phyloP scores from a whole-genome alignment of 306 rosid genomes.

The Castanea crenata region DNA sequence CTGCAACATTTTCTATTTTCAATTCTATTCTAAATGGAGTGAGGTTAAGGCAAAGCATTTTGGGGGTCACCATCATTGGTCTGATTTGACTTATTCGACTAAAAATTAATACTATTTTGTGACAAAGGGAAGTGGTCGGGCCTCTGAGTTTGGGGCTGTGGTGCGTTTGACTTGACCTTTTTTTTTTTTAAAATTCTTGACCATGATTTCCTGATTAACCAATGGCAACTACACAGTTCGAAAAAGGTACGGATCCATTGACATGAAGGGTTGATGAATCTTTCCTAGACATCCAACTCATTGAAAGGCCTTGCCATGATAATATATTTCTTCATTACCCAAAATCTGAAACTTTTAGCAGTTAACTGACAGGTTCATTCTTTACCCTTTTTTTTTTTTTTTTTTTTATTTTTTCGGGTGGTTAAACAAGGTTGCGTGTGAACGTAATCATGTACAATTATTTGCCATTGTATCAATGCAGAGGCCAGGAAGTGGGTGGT shows the following conservation, averaged over 20 bases:
- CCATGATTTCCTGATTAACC: not conserved
- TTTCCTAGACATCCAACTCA: slow-evolving; percentile 32
- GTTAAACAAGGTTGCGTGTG: slow-evolving; percentile 68
- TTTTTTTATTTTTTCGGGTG: not conserved
- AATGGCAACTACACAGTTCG: not conserved
- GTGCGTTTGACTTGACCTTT: too few relatives aligned
- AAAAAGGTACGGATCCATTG: not conserved
- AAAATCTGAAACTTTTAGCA: slow-evolving; percentile 71
- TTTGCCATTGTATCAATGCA: slow-evolving; percentile 84
- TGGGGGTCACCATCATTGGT: too few relatives aligned
- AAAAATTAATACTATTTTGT: too few relatives aligned
- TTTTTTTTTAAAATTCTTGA: too few relatives aligned
- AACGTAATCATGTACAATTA: slow-evolving; percentile 68
- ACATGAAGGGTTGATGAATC: not conserved
- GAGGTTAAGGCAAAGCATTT: too few relatives aligned
- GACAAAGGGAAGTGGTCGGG: too few relatives aligned
- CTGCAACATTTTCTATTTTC: too few relatives aligned
- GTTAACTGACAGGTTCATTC: slow-evolving; percentile 43
- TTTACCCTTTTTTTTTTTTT: too few relatives aligned
- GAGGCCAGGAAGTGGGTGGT: slow-evolving; percentile 96
- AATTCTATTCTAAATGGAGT: too few relatives aligned
- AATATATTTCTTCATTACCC: slow-evolving; percentile 53
- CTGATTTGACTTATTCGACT: too few relatives aligned
- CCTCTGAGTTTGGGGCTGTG: too few relatives aligned
- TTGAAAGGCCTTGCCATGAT: slow-evolving; percentile 37